Evolutionary conservation across 2,329 filamentous ascomycete species (phyloP), one percentile per base, ranked within the genome.

Genomic region (Colletotrichum sp.): DNA sequence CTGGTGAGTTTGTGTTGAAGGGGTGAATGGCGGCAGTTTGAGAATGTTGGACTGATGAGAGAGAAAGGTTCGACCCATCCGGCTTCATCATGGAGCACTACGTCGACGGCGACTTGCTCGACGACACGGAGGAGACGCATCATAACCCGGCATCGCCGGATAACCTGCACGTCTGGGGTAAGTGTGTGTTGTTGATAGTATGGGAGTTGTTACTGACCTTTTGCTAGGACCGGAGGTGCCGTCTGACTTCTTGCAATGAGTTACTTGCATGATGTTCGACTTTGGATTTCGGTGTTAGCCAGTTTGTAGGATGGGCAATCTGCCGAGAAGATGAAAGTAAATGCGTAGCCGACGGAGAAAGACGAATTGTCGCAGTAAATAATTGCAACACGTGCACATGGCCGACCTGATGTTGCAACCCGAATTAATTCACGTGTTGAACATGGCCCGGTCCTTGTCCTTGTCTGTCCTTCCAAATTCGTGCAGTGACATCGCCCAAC

Each of bases 41-140:
- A 6, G 13, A 9, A 15, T 5, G 8, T 6, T 11, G 12, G 6
- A 30, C 48, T 73, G 64, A 76, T 30, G 9, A 2, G 32, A 19
- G 8, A n/a, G 5, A 65, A 19, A 76, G 91, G 92, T 92, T 90
- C 80, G 92, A 94, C 82, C 90, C 90, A 0, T 88, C 86, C 5
- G 86, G 87, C 0, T 92, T 93, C 80, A 93, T 94, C 82, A 85
- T 94, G 80, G 92, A 94, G 83, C 92, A 94, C 82, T 95, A 94
- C 79, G 91, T 92, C 19, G 93, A 94, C 81, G 93, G 93, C 1
- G 93, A 95, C 83, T 79, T 93, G 78, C 88, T 94, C 3, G 86
- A 90, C 75, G 86, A 90, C 76, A 89, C 86, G 22, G 87, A 90
- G 55, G 88, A 86, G 25, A 87, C 86, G 6, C 86, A 89, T 77